A percentile compares a stretch with the other conserved stretches of the same genome.
These are phyloP conservation scores for Tubosaeta sp. DNA, from an alignment of 768 basidiomycete species.

Conservation along the genomic window DNA sequence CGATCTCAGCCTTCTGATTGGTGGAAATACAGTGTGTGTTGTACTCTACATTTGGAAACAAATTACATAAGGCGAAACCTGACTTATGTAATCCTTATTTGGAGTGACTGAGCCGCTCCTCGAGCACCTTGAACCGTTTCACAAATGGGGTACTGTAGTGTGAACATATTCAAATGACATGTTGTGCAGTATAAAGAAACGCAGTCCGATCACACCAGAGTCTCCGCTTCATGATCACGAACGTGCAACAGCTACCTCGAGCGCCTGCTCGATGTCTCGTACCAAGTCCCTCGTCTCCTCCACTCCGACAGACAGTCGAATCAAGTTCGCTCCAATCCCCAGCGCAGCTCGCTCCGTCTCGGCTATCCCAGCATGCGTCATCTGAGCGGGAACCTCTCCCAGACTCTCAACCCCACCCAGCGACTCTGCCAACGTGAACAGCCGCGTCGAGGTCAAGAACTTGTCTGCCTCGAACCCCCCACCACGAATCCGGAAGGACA, in stretches of 20 bases:
- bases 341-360: constrained; percentile 58
- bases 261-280: constrained; percentile 25
- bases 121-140: no score
- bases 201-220: no score
- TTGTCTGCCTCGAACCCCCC: constrained; percentile 51
- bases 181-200: no score
- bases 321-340: constrained; percentile 74
- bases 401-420: constrained; percentile 91
- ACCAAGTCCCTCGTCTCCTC: constrained; percentile 86
- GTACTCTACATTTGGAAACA: no score
- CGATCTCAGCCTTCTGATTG: no score
- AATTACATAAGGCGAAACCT: no score
- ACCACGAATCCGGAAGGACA: constrained; percentile 63
- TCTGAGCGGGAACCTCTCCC: constrained; percentile 79
- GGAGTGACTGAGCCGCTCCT: no score
- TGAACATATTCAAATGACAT: no score
- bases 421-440: constrained; percentile 84
- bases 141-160: no score
- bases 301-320: constrained; percentile 82
- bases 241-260: constrained; percentile 14
- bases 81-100: no score
- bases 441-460: constrained; percentile 59
- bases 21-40: no score
- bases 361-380: constrained; percentile 85
- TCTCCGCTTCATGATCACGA: background rate